Evolutionary conservation across 257 asterid genomes (phyloP).

Genomic region (Prunella vulgaris): DNA sequence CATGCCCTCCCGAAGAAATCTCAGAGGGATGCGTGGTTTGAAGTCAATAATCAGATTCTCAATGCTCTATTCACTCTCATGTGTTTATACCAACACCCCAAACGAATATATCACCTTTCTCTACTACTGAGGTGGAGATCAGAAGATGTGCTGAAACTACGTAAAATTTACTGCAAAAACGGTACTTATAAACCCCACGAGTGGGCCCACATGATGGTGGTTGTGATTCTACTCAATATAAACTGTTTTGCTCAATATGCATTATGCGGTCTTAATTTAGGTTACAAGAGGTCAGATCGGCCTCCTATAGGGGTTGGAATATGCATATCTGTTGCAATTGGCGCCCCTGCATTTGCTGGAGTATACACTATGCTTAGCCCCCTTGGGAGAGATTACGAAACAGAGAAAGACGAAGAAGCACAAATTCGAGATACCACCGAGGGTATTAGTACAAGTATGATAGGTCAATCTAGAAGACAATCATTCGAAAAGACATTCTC

Average conservation of each 20-base stretch:
- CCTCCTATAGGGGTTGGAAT: constrained; percentile 81
- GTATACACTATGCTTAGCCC: constrained; percentile 72
- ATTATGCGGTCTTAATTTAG: constrained; percentile 69
- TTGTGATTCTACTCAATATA: constrained; percentile 54
- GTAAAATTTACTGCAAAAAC: constrained; percentile 65
- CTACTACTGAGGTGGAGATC: constrained; percentile 62
- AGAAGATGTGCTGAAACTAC: constrained; percentile 52
- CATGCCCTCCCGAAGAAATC: constrained; percentile 67
- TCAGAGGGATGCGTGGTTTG: constrained; percentile 76
- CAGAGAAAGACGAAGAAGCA: constrained; percentile 26
- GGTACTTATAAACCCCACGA: constrained; percentile 76
- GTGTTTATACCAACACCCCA: constrained; percentile 86
- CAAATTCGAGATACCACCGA: constrained; percentile 20
- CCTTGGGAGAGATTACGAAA: constrained; percentile 65
- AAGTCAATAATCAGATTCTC: constrained; percentile 84
- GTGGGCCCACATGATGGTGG: constrained; percentile 89
- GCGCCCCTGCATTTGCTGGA: constrained; percentile 80
- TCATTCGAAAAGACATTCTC: constrained; percentile 59
- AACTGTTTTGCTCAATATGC: constrained; percentile 84
- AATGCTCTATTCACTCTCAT: constrained; percentile 82
- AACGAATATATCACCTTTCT: constrained; percentile 61
- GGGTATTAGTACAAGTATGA: constrained; percentile 26
- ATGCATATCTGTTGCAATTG: constrained; percentile 56
- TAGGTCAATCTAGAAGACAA: constrained; percentile 39
- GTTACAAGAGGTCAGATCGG: constrained; percentile 61